Evolutionary conservation across 2,329 filamentous ascomycete species (phyloP).

Genomic region (Dothistroma pini): DNA sequence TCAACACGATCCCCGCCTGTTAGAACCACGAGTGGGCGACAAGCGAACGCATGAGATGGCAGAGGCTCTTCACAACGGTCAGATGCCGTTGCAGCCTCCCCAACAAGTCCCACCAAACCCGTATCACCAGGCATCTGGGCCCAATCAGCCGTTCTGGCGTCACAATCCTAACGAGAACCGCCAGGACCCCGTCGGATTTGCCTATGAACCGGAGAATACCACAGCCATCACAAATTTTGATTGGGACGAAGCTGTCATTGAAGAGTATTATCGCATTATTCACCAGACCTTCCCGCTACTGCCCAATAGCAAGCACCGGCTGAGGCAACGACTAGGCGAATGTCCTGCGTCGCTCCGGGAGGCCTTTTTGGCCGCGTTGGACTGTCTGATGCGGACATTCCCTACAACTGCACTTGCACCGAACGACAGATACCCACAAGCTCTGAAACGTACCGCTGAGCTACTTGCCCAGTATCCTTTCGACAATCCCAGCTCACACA

Average conservation of each 20-base stretch:
- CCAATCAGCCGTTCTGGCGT: conserved; percentile 27
- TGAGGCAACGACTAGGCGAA: conserved; percentile 55
- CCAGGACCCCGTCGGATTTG: conserved; percentile 28
- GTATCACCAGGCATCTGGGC: conserved; percentile 9
- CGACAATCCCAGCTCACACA: conserved; percentile 42
- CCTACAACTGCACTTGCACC: conserved; percentile 38
- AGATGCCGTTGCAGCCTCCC: conserved; percentile 10
- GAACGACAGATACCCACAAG: conserved; percentile 35
- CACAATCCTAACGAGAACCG: conserved; percentile 22
- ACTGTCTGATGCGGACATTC: conserved; percentile 57
- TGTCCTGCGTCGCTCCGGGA: conserved; percentile 57
- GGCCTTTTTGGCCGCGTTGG: conserved; percentile 62
- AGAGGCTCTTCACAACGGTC: conserved; percentile 24
- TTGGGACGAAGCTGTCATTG: conserved; percentile 46
- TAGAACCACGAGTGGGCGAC: conserved; percentile 31
- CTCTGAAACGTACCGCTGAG: conserved; percentile 42
- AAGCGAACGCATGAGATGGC: conserved; percentile 32
- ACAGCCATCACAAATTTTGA: conserved; percentile 35
- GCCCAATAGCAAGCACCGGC: conserved; percentile 53
- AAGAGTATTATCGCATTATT: conserved; percentile 58
- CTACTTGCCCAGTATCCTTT: conserved; percentile 44
- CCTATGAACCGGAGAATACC: conserved; percentile 28
- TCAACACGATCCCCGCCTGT: conserved; percentile 15
- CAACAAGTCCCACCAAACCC: conserved; percentile 11
- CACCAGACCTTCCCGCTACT: conserved; percentile 67